phyloP scores from a whole-genome alignment of 352 stramenopile genomes.

The Globisporangium iwayamae region DNA sequence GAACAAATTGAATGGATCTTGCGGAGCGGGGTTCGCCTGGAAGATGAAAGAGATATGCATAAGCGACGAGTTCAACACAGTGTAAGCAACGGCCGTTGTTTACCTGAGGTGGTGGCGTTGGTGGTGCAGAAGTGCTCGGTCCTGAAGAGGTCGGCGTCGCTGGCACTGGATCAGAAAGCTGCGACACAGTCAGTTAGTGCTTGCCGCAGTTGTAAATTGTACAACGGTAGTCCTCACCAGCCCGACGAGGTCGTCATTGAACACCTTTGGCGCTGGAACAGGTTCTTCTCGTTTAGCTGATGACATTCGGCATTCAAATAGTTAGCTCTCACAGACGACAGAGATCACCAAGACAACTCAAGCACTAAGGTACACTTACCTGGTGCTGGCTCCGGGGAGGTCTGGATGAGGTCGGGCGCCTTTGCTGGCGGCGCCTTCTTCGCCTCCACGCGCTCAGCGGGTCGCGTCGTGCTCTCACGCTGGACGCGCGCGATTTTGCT shows the following conservation, averaged over 20 bases:
- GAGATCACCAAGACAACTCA: neutral
- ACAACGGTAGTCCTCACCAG: constrained; percentile 32
- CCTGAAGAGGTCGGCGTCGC: constrained; percentile 26
- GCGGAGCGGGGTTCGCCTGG: constrained; percentile 22
- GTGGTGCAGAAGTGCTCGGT: constrained; percentile 21
- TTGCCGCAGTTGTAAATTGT: neutral
- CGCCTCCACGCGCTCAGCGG: constrained; percentile 31
- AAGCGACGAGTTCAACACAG: no score
- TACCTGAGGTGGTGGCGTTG: constrained; percentile 38
- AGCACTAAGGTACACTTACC: neutral
- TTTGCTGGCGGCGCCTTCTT: constrained; percentile 27
- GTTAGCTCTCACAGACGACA: neutral
- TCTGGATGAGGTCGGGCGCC: constrained; percentile 74
- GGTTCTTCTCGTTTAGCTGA: constrained; percentile 57
- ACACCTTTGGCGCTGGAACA: constrained; percentile 42
- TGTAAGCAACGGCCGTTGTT: no score
- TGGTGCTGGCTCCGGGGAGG: constrained; percentile 22
- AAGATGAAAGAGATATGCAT: constrained; percentile 6
- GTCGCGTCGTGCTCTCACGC: constrained; percentile 36
- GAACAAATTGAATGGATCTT: constrained; percentile 80
- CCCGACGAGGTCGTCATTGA: constrained; percentile 81
- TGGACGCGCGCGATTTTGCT: constrained; percentile 79
- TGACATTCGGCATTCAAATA: neutral
- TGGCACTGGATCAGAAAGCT: constrained; percentile 65
- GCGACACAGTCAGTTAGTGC: constrained; percentile 2